Evolutionary conservation across 805 yeast species (phyloP).

Genomic region (Wickerhamomyces subpelliculosus): DNA sequence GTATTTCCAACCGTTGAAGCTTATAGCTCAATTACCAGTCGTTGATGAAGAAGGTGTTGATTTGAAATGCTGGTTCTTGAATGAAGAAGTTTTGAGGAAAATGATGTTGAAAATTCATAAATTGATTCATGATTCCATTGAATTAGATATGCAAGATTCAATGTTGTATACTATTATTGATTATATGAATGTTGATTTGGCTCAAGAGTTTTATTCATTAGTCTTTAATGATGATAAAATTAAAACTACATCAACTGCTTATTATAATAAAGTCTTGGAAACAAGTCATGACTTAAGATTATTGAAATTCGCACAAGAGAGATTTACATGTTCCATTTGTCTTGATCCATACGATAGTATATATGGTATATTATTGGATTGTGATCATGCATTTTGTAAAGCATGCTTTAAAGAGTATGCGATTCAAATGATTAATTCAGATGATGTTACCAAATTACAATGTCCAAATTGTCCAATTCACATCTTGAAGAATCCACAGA

Average conservation of each 20-base stretch:
- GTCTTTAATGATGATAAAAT: not conserved
- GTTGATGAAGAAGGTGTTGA: conserved; percentile 21
- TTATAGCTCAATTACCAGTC: conserved; percentile 26
- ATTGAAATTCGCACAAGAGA: conserved; percentile 25
- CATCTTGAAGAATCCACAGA: conserved; percentile 12
- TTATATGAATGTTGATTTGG: conserved; percentile 23
- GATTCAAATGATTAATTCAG: conserved; percentile 33
- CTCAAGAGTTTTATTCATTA: conserved; percentile 4
- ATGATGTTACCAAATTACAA: conserved; percentile 44
- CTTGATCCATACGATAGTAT: conserved; percentile 41
- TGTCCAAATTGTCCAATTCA: conserved; percentile 45
- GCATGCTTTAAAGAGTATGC: conserved; percentile 39
- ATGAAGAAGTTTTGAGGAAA: conserved; percentile 6
- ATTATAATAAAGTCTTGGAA: too few relatives aligned
- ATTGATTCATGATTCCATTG: conserved; percentile 27
- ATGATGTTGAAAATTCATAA: conserved; percentile 16
- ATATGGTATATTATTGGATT: conserved; percentile 29
- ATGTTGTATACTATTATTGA: conserved; percentile 39
- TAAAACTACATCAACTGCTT: too few relatives aligned
- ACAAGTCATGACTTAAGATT: conserved; percentile 14
- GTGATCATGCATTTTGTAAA: conserved; percentile 45
- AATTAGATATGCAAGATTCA: conserved; percentile 23
- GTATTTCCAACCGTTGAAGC: conserved; percentile 1
- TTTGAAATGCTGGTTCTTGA: conserved; percentile 28
- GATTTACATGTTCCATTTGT: conserved; percentile 53